These are phyloP conservation scores for Rhodotorula mucilaginosa DNA, from an alignment of 1,284 basidiomycete genomes.

Conservation along the genomic window DNA sequence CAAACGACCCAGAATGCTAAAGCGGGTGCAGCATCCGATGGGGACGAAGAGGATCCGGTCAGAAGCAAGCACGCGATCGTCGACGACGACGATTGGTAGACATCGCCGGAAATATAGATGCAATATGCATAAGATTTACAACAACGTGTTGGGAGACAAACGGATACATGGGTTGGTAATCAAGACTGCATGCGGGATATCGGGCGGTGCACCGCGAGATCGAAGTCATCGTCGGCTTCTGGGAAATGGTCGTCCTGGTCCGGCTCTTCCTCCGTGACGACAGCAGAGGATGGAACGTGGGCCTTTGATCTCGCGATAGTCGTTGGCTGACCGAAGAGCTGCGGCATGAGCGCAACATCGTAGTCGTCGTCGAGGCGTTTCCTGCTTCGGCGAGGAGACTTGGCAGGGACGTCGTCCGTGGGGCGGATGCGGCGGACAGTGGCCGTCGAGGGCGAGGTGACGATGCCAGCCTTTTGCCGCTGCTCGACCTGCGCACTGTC, in stretches of 20 bases:
- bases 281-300: no score
- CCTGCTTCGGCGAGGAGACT: not conserved
- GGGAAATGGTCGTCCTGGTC: not conserved
- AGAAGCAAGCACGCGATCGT: constrained; percentile 22
- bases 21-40: constrained; percentile 6
- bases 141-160: not conserved
- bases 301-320: not conserved
- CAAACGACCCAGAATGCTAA: constrained; percentile 24
- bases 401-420: not conserved
- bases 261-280: not conserved
- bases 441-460: not conserved
- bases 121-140: not conserved
- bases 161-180: not conserved
- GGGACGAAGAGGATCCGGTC: constrained; percentile 29
- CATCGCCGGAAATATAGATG: not conserved
- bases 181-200: constrained; percentile 6
- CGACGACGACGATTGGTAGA: constrained; percentile 42
- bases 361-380: constrained; percentile 8
- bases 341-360: constrained; percentile 11
- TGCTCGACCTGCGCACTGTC: not conserved
- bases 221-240: not conserved
- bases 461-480: not conserved
- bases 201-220: not conserved
- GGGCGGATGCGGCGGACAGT: not conserved
- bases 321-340: not conserved